A percentile compares a stretch with the other conserved stretches of the same genome.
These are phyloP conservation scores for Neospora caninum DNA, from an alignment of 169 alveolate species.

Conservation along the genomic window DNA sequence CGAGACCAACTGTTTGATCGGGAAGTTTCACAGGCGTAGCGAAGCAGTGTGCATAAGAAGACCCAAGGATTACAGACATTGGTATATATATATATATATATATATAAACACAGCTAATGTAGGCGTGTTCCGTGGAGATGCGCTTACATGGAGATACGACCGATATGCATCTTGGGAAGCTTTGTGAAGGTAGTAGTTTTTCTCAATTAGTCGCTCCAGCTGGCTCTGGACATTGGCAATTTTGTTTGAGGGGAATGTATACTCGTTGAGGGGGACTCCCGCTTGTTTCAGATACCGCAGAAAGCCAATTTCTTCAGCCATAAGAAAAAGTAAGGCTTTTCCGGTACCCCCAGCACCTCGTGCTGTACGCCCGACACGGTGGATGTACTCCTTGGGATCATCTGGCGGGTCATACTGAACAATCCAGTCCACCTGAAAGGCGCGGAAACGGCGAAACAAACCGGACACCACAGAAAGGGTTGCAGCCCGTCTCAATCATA, in stretches of 20 bases:
- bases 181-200: slow-evolving; percentile 95
- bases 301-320: slow-evolving; percentile 94
- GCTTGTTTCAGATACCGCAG: slow-evolving; percentile 70
- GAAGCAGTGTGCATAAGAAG: too few species aligned
- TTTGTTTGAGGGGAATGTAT: slow-evolving; percentile 95
- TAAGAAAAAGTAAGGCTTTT: slow-evolving; percentile 95
- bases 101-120: neutral
- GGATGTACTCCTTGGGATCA: slow-evolving; percentile 99
- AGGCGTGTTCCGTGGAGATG: neutral
- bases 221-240: slow-evolving; percentile 96
- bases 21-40: too few species aligned
- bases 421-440: slow-evolving; percentile 95
- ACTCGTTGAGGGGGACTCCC: slow-evolving; percentile 85
- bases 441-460: slow-evolving; percentile 19
- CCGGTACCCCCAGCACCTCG: slow-evolving; percentile 97
- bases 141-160: slow-evolving; percentile 90
- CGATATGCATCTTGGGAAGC: slow-evolving; percentile 97
- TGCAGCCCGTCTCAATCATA: neutral
- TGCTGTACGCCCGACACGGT: slow-evolving; percentile 99
- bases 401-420: slow-evolving; percentile 99
- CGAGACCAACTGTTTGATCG: too few species aligned
- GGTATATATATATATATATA: neutral
- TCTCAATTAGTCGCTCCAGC: slow-evolving; percentile 96
- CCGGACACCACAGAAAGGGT: neutral
- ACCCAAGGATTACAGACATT: neutral